Conservation (phyloP, 768 basidiomycete species). For the Cystofilobasidium macerans region DNA sequence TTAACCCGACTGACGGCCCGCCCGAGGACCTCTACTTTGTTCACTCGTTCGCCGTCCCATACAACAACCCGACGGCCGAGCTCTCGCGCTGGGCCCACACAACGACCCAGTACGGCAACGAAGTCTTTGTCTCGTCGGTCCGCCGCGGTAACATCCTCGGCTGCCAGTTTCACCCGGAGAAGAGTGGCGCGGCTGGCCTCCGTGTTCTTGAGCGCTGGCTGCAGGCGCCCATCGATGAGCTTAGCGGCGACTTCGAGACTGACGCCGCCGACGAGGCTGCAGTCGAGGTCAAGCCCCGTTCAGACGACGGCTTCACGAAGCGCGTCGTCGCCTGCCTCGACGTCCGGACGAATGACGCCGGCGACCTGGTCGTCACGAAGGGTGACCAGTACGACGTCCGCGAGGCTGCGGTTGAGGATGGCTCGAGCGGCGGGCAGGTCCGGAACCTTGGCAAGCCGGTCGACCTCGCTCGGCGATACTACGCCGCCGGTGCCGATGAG, state of each 20-base stretch:
- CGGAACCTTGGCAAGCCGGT: slow-evolving; percentile 97
- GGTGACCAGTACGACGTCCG: slow-evolving; percentile 98
- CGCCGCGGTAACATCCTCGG: slow-evolving; percentile 76
- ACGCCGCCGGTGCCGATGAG: slow-evolving; percentile 80
- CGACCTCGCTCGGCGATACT: slow-evolving; percentile 76
- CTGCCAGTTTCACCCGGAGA: slow-evolving; percentile 96
- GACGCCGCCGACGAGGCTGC: background rate
- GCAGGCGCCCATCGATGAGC: slow-evolving; percentile 32
- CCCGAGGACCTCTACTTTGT: slow-evolving; percentile 86
- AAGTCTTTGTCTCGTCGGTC: slow-evolving; percentile 77
- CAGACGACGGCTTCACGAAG: slow-evolving; percentile 63
- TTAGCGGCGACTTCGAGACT: slow-evolving; percentile 27
- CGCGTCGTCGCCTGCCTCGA: slow-evolving; percentile 96
- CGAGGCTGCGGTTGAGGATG: slow-evolving; percentile 46
- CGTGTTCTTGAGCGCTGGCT: slow-evolving; percentile 72
- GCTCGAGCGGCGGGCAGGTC: slow-evolving; percentile 43
- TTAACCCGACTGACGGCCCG: slow-evolving; percentile 39
- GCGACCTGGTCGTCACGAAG: slow-evolving; percentile 97
- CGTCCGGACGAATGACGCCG: slow-evolving; percentile 86
- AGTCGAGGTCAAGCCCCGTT: slow-evolving; percentile 8
- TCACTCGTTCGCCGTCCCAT: slow-evolving; percentile 76
- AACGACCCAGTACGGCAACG: slow-evolving; percentile 85
- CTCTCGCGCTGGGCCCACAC: slow-evolving; percentile 67
- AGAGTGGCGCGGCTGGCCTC: slow-evolving; percentile 80
- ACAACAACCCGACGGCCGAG: slow-evolving; percentile 37